These are phyloP conservation scores for Massariosphaeria phaeospora DNA, from an alignment of 495 filamentous ascomycete species.

Conservation along the genomic window DNA sequence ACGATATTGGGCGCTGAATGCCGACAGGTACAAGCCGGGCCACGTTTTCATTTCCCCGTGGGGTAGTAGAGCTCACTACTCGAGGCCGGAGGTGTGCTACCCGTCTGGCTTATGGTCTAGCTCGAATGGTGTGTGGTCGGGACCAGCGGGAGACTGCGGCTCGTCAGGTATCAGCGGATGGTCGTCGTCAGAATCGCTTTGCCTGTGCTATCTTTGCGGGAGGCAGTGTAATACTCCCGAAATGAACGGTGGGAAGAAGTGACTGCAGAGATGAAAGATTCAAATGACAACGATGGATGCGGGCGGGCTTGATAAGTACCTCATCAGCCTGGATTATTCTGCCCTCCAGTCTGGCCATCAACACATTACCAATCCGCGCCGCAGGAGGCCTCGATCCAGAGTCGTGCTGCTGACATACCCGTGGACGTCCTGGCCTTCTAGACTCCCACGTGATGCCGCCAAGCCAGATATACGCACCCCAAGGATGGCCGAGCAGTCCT, in stretches of 20 bases:
- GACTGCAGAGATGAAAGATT: not conserved
- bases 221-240: not conserved
- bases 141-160: not conserved
- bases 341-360: conserved; percentile 1
- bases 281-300: conserved; percentile 2
- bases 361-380: conserved; percentile 17
- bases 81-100: not conserved
- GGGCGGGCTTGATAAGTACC: conserved; percentile 14
- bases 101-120: not conserved
- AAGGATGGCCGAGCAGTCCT: conserved; percentile 9
- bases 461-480: conserved; percentile 18
- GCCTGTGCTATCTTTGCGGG: not conserved
- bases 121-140: not conserved
- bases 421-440: not conserved
- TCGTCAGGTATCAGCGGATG: not conserved
- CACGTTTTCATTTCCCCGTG: conserved; percentile 7
- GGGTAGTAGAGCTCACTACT: not conserved
- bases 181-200: conserved; percentile 1
- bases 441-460: conserved; percentile 11
- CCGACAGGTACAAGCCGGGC: conserved; percentile 2
- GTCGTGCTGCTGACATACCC: not conserved
- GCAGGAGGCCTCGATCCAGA: conserved; percentile 9
- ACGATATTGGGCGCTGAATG: conserved; percentile 1
- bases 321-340: not conserved
- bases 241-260: conserved; percentile 3